Base-by-base conservation (phyloP, 2,329 filamentous ascomycete genomes). In the Aschersonia sp. region DNA sequence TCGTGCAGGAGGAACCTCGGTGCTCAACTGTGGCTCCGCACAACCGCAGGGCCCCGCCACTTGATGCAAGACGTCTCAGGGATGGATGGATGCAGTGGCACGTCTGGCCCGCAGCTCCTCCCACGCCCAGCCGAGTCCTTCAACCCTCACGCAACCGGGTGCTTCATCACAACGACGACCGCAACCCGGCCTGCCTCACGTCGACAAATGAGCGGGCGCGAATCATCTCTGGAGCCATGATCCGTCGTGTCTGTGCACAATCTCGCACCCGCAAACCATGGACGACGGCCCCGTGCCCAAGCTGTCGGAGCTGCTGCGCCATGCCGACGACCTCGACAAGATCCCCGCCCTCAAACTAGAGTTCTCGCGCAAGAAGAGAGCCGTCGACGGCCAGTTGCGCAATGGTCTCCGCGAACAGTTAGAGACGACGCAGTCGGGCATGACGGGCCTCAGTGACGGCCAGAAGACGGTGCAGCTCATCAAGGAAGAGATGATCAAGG, bases 401-500 rank as follows among this genome's bases (percentile, higher is more conserved):
- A 81, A 81, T 64, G 89, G 88, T 40, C 76, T 97, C 54, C 82
- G 86, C 57, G 89, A 95, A 60, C 92, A 98, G 73, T 78, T 98
- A 50, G 87, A 95, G 68, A 85, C 89, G 48, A 96, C 92, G 9
- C 91, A 97, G 69, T 78, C 85, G 55, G 92, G 92, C 63, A 95
- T 98, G 82, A 84, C 72, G 54, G 85, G 85, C 52, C 82, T 98
- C 54, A 80, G 79, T 43, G 89, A 96, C 61, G 89, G 89, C 49
- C 89, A 97, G 66, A 85, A 89, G 64, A 87, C 87, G 51, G 86
- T 98, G 38, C 84, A 87, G 61, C 79, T 85, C 58, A 96, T 96
- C 68, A 95, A 94, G 66, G 91, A 97, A 55, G 92, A 98, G 70
- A 92, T 98, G 80, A 89, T 94, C 74, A 94, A 91, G 68, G 97